phyloP scores from a whole-genome alignment of 2,329 filamentous ascomycete genomes.

The Clarireedia hainanense region DNA sequence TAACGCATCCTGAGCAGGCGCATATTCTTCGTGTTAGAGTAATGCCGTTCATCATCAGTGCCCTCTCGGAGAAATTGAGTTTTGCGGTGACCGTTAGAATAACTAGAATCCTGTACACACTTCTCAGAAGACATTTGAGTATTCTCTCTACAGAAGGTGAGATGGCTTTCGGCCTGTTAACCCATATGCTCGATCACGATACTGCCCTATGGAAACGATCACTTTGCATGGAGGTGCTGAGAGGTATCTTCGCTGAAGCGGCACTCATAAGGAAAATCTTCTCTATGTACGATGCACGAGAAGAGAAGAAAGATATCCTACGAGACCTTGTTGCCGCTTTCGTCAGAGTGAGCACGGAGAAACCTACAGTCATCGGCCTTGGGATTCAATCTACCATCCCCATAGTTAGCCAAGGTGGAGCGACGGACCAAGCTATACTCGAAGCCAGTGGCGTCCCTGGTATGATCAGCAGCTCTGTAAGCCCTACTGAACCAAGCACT shows the following conservation, averaged over 20 bases:
- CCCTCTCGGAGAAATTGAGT: constrained; percentile 66
- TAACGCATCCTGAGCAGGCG: constrained; percentile 70
- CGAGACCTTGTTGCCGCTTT: constrained; percentile 79
- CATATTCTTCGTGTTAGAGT: constrained; percentile 69
- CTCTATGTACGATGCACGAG: constrained; percentile 64
- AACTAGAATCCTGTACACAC: constrained; percentile 72
- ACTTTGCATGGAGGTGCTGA: constrained; percentile 84
- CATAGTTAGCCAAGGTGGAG: constrained; percentile 48
- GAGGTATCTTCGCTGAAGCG: constrained; percentile 76
- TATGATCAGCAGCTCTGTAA: constrained; percentile 69
- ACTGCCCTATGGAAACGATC: constrained; percentile 77
- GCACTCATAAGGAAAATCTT: constrained; percentile 73
- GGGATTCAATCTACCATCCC: constrained; percentile 84
- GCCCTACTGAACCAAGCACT: constrained; percentile 54
- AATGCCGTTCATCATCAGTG: constrained; percentile 74
- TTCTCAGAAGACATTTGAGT: constrained; percentile 70
- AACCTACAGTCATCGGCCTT: constrained; percentile 79
- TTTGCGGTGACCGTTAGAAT: constrained; percentile 80
- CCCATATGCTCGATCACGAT: constrained; percentile 83
- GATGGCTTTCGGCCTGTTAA: constrained; percentile 72
- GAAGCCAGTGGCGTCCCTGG: constrained; percentile 84
- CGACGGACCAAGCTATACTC: constrained; percentile 76
- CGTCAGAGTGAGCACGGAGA: constrained; percentile 88
- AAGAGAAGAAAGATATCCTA: constrained; percentile 67
- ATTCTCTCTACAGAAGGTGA: constrained; percentile 74